Conservation (phyloP, 306 rosid genomes). For the Fragaria nilgerrensis region DNA sequence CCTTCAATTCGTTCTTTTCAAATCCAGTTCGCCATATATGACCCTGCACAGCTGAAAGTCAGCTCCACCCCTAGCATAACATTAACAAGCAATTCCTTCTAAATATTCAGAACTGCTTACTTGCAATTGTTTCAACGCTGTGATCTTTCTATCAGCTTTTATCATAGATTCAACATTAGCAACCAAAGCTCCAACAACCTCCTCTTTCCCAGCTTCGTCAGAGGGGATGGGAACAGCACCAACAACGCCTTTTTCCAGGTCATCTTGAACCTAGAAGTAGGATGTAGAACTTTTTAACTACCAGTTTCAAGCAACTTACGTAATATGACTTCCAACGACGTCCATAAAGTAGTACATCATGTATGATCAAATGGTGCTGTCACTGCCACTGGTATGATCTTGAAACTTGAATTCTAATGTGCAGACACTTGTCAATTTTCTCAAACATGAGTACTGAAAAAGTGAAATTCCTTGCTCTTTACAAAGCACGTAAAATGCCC, state of each 20-base stretch:
- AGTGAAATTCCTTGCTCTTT: background rate
- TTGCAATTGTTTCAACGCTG: constrained; percentile 93
- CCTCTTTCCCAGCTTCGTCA: constrained; percentile 72
- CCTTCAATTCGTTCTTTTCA: constrained; percentile 77
- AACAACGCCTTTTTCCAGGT: constrained; percentile 65
- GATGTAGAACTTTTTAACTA: constrained; percentile 6
- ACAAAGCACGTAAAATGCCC: background rate
- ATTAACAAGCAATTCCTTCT: constrained; percentile 7
- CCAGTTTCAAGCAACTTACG: background rate
- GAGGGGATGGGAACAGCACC: constrained; percentile 84
- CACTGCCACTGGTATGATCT: background rate
- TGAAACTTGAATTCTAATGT: background rate
- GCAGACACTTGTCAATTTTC: background rate
- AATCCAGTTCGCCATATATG: constrained; percentile 93
- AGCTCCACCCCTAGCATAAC: constrained; percentile 23
- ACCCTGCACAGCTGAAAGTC: constrained; percentile 59
- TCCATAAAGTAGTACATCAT: background rate
- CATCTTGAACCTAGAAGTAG: constrained; percentile 68
- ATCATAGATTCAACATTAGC: constrained; percentile 87
- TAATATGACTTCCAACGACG: background rate
- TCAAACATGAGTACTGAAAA: background rate
- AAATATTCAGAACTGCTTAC: constrained; percentile 36
- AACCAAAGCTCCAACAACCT: constrained; percentile 74
- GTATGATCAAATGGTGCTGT: background rate
- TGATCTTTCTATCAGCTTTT: constrained; percentile 90